Evolutionary conservation across 2,329 filamentous ascomycete genomes (phyloP), one percentile per base, ranked within the genome.

Genomic region (Chaetomiaceae sp.): DNA sequence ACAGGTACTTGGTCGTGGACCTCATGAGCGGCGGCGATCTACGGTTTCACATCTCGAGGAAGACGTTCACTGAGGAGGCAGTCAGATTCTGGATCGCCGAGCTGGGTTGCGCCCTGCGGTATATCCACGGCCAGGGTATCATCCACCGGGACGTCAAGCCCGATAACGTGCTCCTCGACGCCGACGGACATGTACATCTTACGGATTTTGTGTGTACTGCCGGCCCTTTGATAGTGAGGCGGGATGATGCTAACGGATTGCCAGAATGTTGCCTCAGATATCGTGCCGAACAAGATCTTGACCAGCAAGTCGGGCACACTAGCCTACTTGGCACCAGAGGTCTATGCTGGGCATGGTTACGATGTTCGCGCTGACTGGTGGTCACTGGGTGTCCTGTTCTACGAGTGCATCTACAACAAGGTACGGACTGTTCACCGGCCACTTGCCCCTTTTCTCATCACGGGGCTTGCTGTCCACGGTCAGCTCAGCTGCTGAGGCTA

Each of bases 331-430:
- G 90, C 91, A 1, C 93, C 93, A 4, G 93, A 98, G 65, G 93
- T 97, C 2, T 98, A 97, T 61, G 78, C 83, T 55, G 91, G 91
- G 39, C 84, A 82, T 51, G 93, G 93, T 32, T 98, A 98, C 62
- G 83, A 86, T 50, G 81, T 83, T 38, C 87, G 93, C 58, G 90
- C 93, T 34, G 93, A 98, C 65, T 98, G 93, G 93, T 98, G 93
- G 93, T 97, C 93, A 6, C 69, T 98, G 18, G 93, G 93, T 39
- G 93, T 98, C 37, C 78, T 95, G n/a, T 97, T 97, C 66, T 98
- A 96, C 66, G 93, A 98, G 67, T 97, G 93, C 75, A 96, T 98
- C 55, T 98, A 97, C 71, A 95, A 94, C 71, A 97, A 94, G 83
- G 88, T 89, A 68, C 42, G 74, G 62, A 40, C 33, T 15, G 6